Evolutionary conservation across 345 rosid species (phyloP).

Genomic region (Rhodomyrtus tomentosa): DNA sequence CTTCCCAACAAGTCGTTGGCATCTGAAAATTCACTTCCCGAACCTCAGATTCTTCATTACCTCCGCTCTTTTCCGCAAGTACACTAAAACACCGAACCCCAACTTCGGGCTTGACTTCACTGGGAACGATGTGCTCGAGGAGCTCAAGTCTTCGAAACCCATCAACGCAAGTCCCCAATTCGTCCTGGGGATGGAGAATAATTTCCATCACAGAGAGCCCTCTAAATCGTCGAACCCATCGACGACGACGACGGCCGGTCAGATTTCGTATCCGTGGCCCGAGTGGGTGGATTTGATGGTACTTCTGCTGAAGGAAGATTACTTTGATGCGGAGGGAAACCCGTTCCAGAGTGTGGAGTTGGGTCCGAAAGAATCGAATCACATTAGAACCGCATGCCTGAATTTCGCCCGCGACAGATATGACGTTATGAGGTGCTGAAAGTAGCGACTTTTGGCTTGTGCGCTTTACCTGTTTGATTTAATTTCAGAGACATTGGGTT

Average conservation of each 20-base stretch:
- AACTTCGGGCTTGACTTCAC: not conserved
- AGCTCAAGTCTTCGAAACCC: constrained; percentile 14
- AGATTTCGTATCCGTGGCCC: constrained; percentile 65
- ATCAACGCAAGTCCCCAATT: not conserved
- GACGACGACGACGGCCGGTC: not conserved
- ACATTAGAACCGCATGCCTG: constrained; percentile 70
- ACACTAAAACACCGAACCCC: constrained; percentile 7
- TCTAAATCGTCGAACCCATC: not conserved
- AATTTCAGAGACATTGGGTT: not conserved
- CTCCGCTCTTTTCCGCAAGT: constrained; percentile 15
- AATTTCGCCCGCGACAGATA: constrained; percentile 60
- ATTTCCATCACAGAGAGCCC: not conserved
- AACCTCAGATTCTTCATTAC: not conserved
- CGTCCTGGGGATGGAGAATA: not conserved
- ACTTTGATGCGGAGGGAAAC: constrained; percentile 33
- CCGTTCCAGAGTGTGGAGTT: constrained; percentile 23
- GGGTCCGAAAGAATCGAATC: constrained; percentile 43
- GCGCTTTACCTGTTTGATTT: constrained; percentile 19
- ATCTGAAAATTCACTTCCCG: not conserved
- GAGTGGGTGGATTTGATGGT: constrained; percentile 75
- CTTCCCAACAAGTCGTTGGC: constrained; percentile 7
- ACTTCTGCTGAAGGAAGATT: constrained; percentile 40
- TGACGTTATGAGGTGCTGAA: constrained; percentile 50
- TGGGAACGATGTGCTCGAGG: constrained; percentile 6
- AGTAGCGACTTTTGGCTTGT: not conserved